Conservation (phyloP, 2,329 filamentous ascomycete genomes). For the Botrytis fabae region DNA sequence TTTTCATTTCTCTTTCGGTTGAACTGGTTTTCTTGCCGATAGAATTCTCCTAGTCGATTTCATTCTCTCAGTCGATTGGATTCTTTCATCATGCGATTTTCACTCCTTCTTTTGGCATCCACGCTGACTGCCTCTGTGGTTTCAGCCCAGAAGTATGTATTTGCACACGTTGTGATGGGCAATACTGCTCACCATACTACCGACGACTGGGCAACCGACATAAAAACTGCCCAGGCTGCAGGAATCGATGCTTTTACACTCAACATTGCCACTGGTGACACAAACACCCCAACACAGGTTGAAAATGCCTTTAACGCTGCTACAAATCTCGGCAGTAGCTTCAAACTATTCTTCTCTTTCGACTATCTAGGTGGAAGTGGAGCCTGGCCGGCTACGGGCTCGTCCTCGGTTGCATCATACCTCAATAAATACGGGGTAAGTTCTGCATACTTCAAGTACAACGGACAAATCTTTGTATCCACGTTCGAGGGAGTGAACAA, state of each 20-base stretch:
- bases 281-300: conserved; percentile 41
- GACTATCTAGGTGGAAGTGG: conserved; percentile 40
- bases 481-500: conserved; percentile 52
- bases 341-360: conserved; percentile 42
- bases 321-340: conserved; percentile 30
- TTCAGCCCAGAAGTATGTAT: conserved; percentile 35
- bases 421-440: conserved; percentile 40
- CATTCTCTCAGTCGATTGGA: background rate
- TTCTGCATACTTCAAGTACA: conserved; percentile 43
- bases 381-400: conserved; percentile 35
- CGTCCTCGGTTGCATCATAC: conserved; percentile 33
- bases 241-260: conserved; percentile 45
- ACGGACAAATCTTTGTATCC: conserved; percentile 48
- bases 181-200: conserved; percentile 39
- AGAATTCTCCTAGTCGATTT: background rate
- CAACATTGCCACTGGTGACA: conserved; percentile 40
- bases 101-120: conserved; percentile 22
- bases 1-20: conserved; percentile 2
- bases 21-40: conserved; percentile 3
- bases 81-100: conserved; percentile 20
- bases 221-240: conserved; percentile 40
- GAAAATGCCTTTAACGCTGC: conserved; percentile 42
- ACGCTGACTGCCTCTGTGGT: conserved; percentile 22
- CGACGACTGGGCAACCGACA: conserved; percentile 40
- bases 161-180: conserved; percentile 41